Evolutionary conservation across 2,329 filamentous ascomycete genomes (phyloP).

Genomic region (Fusarium bulbicola): DNA sequence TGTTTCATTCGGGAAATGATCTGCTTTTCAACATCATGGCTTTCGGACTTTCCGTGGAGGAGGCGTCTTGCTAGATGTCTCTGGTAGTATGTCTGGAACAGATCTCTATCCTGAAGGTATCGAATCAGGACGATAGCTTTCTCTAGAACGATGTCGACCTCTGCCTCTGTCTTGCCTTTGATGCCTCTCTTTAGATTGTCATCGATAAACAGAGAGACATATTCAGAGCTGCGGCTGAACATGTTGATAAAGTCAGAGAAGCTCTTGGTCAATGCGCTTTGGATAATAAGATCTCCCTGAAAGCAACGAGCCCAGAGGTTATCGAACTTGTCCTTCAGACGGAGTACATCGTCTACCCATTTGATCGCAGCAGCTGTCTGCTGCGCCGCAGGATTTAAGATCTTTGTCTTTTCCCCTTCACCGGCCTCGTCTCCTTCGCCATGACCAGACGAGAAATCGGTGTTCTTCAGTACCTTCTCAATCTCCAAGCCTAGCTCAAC

Average conservation of each 20-base stretch:
- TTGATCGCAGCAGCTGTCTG: constrained; percentile 88
- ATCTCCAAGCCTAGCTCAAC: constrained; percentile 84
- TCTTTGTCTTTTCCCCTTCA: constrained; percentile 49
- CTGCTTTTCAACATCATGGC: constrained; percentile 90
- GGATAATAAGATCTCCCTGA: constrained; percentile 76
- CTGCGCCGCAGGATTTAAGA: constrained; percentile 67
- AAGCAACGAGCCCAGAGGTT: constrained; percentile 79
- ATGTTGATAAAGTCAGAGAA: constrained; percentile 94
- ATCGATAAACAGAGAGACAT: constrained; percentile 95
- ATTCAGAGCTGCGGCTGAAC: constrained; percentile 87
- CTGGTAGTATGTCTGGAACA: constrained; percentile 98
- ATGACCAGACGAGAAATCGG: constrained; percentile 58
- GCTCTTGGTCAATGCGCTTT: constrained; percentile 84
- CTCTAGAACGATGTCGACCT: constrained; percentile 85
- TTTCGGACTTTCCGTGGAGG: constrained; percentile 88
- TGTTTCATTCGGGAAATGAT: constrained; percentile 98
- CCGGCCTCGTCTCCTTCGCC: constrained; percentile 59
- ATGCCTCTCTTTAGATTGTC: constrained; percentile 95
- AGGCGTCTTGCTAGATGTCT: constrained; percentile 91
- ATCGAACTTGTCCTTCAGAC: constrained; percentile 90
- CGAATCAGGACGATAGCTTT: constrained; percentile 89
- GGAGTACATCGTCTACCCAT: constrained; percentile 93
- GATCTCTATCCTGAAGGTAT: constrained; percentile 90
- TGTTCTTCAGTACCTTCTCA: constrained; percentile 71
- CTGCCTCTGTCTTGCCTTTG: constrained; percentile 88